A percentile compares a stretch with the other conserved stretches of the same genome.
These are phyloP conservation scores for Skeletonema menzelii DNA, from an alignment of 108 stramenopile species.

Conservation along the genomic window DNA sequence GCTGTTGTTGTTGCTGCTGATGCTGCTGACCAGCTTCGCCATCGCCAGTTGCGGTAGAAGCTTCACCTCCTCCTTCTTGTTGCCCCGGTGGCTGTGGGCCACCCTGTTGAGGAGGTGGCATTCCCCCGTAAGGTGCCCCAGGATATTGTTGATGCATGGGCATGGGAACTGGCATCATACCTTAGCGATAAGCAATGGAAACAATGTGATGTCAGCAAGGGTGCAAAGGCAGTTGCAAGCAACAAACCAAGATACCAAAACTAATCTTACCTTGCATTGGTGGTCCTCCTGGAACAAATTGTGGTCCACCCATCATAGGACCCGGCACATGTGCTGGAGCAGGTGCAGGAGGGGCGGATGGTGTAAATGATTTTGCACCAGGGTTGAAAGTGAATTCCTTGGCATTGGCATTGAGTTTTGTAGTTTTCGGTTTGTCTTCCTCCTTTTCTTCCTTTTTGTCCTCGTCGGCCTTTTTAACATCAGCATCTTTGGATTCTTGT, in stretches of 20 bases:
- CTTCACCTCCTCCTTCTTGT: constrained; percentile 23
- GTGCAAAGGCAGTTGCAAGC: not conserved
- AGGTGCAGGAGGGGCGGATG: constrained; percentile 42
- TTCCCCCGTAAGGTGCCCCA: constrained; percentile 50
- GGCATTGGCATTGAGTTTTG: constrained; percentile 84
- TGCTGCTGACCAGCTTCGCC: constrained; percentile 30
- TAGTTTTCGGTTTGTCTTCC: constrained; percentile 32
- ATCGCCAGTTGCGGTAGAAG: constrained; percentile 36
- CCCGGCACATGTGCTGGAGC: constrained; percentile 16
- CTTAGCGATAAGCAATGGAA: constrained; percentile 28
- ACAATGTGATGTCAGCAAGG: constrained; percentile 3
- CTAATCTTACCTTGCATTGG: constrained; percentile 38
- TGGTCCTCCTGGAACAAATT: constrained; percentile 46
- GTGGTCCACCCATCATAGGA: constrained; percentile 48
- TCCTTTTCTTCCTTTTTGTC: constrained; percentile 38
- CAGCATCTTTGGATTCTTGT: not conserved
- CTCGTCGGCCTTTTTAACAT: constrained; percentile 9
- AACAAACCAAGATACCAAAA: not conserved
- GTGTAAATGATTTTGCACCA: constrained; percentile 78
- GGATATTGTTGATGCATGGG: constrained; percentile 51
- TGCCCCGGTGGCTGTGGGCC: constrained; percentile 29
- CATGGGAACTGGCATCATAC: constrained; percentile 78
- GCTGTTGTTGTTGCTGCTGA: constrained; percentile 48
- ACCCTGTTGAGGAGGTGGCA: constrained; percentile 49
- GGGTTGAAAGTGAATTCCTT: constrained; percentile 82